phyloP scores from a whole-genome alignment of 2,329 filamentous ascomycete species.

The Exophiala oligosperma region DNA sequence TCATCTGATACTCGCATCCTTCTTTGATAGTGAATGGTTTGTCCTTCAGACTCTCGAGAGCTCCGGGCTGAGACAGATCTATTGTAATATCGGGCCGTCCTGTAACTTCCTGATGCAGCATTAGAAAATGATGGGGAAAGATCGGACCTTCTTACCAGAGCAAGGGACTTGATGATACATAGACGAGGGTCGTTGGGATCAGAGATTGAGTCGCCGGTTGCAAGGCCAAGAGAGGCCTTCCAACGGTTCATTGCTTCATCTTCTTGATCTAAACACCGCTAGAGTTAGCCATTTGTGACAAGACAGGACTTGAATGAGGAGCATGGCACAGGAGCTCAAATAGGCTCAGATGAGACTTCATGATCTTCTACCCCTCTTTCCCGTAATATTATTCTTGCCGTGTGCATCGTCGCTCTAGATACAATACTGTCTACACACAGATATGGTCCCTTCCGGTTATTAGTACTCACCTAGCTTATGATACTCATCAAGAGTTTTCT shows the following conservation, averaged over 20 bases:
- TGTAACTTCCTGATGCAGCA: slow-evolving; percentile 61
- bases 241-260: slow-evolving; percentile 96
- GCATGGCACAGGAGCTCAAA: too few relatives aligned
- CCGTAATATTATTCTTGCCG: too few relatives aligned
- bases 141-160: slow-evolving; percentile 52
- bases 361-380: too few relatives aligned
- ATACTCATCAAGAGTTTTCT: slow-evolving; percentile 96
- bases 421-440: not conserved
- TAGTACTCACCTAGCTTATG: slow-evolving; percentile 77
- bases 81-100: slow-evolving; percentile 85
- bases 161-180: slow-evolving; percentile 89
- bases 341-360: too few relatives aligned
- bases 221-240: slow-evolving; percentile 93
- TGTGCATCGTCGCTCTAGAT: too few relatives aligned
- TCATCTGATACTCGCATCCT: slow-evolving; percentile 90
- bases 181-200: slow-evolving; percentile 81
- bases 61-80: slow-evolving; percentile 73
- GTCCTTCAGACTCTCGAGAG: slow-evolving; percentile 76
- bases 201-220: slow-evolving; percentile 67
- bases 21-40: slow-evolving; percentile 98
- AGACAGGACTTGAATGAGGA: too few relatives aligned
- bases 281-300: not conserved
- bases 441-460: not conserved
- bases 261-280: slow-evolving; percentile 54
- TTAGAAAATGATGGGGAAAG: not conserved